phyloP scores from a whole-genome alignment of 805 yeast genomes.

The Hanseniaspora mollemarum region DNA sequence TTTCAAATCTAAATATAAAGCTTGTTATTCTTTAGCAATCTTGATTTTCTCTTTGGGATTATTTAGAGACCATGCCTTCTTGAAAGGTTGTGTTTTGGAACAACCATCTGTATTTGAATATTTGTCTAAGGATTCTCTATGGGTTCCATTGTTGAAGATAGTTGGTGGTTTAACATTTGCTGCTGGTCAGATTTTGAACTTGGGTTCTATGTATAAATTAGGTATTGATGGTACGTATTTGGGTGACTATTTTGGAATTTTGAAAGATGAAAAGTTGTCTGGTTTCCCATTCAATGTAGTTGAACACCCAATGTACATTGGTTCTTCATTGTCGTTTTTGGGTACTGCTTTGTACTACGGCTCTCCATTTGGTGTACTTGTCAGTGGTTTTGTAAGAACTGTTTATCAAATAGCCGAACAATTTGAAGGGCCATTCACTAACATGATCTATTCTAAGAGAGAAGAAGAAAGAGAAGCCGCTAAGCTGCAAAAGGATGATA shows the following conservation, averaged over 20 bases:
- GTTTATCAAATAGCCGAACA: conserved; percentile 76
- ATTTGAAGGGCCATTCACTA: conserved; percentile 96
- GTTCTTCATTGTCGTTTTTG: conserved; percentile 76
- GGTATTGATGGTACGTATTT: conserved; percentile 94
- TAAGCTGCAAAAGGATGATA: too few relatives aligned
- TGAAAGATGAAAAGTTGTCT: conserved; percentile 81
- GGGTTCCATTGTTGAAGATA: conserved; percentile 29
- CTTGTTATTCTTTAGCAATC: conserved; percentile 75
- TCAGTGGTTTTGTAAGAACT: conserved; percentile 58
- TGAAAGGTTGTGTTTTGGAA: conserved; percentile 60
- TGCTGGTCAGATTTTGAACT: conserved; percentile 68
- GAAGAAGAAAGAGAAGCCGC: conserved; percentile 31
- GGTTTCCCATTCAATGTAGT: conserved; percentile 86
- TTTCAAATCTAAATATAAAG: conserved; percentile 54
- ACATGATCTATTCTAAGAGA: conserved; percentile 70
- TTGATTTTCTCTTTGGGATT: conserved; percentile 81
- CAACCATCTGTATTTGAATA: conserved; percentile 47
- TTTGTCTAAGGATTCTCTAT: conserved; percentile 28
- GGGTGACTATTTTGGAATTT: conserved; percentile 94
- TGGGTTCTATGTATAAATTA: conserved; percentile 77
- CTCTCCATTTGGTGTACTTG: conserved; percentile 76
- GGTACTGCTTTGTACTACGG: conserved; percentile 83
- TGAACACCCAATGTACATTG: conserved; percentile 95
- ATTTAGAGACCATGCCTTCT: conserved; percentile 63
- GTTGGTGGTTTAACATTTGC: conserved; percentile 47